A percentile compares a stretch with the other conserved stretches of the same genome.
phyloP scores from a whole-genome alignment of 2,329 filamentous ascomycete genomes.

The Juglanconis juglandina region DNA sequence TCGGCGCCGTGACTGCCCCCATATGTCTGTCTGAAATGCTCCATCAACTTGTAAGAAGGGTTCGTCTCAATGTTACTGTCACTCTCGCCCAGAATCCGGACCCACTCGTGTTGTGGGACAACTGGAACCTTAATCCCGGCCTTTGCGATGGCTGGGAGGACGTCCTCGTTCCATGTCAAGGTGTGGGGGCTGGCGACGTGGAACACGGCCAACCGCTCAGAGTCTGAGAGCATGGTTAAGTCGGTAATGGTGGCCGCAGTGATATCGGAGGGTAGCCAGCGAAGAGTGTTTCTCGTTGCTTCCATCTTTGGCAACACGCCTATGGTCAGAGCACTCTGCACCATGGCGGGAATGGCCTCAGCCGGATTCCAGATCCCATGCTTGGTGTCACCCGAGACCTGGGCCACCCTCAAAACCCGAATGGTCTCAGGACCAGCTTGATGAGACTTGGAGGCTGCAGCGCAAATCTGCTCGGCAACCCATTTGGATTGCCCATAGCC shows the following conservation, averaged over 20 bases:
- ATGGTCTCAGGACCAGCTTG: constrained; percentile 32
- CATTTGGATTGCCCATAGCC: constrained; percentile 11
- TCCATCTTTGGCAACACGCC: constrained; percentile 38
- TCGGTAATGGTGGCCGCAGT: constrained; percentile 1
- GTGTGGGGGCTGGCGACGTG: neutral
- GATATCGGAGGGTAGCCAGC: constrained; percentile 6
- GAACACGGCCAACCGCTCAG: neutral
- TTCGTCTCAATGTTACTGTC: constrained; percentile 40
- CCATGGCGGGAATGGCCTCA: constrained; percentile 48
- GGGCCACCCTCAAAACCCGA: constrained; percentile 35
- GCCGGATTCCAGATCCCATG: constrained; percentile 46
- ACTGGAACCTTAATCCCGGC: constrained; percentile 43
- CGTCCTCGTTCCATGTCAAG: constrained; percentile 43
- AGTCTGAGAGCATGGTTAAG: neutral
- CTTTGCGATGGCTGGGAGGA: constrained; percentile 47
- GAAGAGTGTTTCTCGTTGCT: neutral
- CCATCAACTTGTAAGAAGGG: constrained; percentile 30
- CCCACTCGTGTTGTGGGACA: constrained; percentile 43
- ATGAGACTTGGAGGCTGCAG: neutral
- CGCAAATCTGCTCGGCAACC: constrained; percentile 10
- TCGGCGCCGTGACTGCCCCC: neutral
- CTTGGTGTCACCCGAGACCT: constrained; percentile 45
- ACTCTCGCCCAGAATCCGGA: constrained; percentile 39
- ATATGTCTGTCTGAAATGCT: constrained; percentile 21
- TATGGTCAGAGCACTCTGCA: constrained; percentile 42